Evolutionary conservation across 2,329 filamentous ascomycete species (phyloP).

Genomic region (Phialocephala subalpina): DNA sequence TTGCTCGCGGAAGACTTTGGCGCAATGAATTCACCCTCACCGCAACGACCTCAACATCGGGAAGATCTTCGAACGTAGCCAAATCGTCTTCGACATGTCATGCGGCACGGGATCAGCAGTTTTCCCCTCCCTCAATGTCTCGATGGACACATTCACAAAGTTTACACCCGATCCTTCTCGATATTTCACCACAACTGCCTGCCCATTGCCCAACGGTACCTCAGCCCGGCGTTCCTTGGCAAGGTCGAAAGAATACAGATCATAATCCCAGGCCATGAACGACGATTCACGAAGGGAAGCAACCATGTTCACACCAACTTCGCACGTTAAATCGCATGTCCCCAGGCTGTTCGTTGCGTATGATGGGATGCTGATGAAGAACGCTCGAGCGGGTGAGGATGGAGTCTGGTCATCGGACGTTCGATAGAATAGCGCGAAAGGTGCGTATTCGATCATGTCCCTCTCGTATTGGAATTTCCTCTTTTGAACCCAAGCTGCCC

Average conservation of each 20-base stretch:
- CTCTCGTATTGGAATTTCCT: background rate
- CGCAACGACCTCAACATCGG: background rate
- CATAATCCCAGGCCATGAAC: background rate
- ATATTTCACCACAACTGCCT: background rate
- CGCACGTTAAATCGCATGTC: background rate
- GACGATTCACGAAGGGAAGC: background rate
- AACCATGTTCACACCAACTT: background rate
- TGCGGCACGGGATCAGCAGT: background rate
- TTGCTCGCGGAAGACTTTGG: too few species aligned
- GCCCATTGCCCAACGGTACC: background rate
- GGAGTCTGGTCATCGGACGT: background rate
- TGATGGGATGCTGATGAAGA: conserved; percentile 1
- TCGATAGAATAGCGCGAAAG: background rate
- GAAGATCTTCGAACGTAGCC: conserved; percentile 2
- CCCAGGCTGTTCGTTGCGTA: background rate
- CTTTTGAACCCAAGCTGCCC: background rate
- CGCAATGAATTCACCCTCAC: background rate
- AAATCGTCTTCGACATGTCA: background rate
- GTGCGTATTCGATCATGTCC: background rate
- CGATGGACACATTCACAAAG: background rate
- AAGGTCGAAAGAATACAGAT: background rate
- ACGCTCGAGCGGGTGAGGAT: background rate
- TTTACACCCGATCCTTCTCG: background rate
- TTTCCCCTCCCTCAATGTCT: background rate
- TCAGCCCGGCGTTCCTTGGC: background rate